Conservation (phyloP, 805 yeast species). For the Starmerella vaccinii region DNA sequence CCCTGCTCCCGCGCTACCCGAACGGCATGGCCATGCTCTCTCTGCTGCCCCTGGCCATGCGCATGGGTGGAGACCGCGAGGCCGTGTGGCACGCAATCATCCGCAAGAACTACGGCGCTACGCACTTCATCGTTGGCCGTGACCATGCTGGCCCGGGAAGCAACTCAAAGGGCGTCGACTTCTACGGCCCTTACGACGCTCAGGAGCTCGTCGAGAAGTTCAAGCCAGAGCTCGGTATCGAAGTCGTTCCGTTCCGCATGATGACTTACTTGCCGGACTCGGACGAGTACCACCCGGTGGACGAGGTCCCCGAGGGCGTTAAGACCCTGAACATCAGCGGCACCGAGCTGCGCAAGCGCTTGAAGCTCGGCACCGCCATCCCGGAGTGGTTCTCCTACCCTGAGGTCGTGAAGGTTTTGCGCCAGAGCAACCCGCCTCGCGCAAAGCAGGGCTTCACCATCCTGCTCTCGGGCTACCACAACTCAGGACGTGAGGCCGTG, state of each 20-base stretch:
- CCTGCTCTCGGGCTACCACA: conserved; percentile 49
- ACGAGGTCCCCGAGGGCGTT: conserved; percentile 68
- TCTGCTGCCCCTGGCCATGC: conserved; percentile 87
- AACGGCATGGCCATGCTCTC: conserved; percentile 86
- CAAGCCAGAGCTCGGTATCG: conserved; percentile 70
- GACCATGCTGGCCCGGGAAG: conserved; percentile 97
- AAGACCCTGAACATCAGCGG: conserved; percentile 88
- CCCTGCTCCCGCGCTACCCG: conserved; percentile 84
- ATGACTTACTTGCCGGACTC: conserved; percentile 92
- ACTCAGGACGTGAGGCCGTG: conserved; percentile 52
- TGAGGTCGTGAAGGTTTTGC: conserved; percentile 81
- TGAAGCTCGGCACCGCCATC: conserved; percentile 75
- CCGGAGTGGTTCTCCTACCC: conserved; percentile 98
- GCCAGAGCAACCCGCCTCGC: conserved; percentile 91
- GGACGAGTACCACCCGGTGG: conserved; percentile 90
- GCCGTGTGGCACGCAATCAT: conserved; percentile 98
- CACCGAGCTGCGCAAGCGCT: conserved; percentile 81
- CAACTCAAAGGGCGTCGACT: conserved; percentile 80
- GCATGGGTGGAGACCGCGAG: conserved; percentile 98
- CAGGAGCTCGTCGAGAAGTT: conserved; percentile 74
- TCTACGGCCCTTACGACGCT: conserved; percentile 96
- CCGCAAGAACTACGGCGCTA: conserved; percentile 92
- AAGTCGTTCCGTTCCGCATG: conserved; percentile 93
- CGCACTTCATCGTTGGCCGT: conserved; percentile 95
- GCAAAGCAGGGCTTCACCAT: conserved; percentile 78